These are phyloP conservation scores for Nakazawaea peltata DNA, from an alignment of 805 yeast species.

Conservation along the genomic window DNA sequence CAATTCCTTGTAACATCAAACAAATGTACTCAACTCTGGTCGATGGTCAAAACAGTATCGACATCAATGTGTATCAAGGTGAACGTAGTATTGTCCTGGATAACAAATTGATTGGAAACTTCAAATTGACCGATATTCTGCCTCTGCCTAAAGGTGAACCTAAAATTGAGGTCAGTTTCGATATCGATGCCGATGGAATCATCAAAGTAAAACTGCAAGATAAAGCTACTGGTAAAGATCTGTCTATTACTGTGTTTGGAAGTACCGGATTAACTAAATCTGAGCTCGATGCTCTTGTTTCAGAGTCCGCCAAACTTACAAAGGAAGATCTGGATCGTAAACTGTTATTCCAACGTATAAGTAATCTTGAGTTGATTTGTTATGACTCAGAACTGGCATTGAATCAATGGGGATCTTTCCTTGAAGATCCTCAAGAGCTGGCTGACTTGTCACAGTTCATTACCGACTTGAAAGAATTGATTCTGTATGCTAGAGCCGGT, in stretches of 20 bases:
- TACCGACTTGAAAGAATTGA: slow-evolving; percentile 19
- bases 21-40: slow-evolving; percentile 94
- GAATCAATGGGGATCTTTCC: slow-evolving; percentile 14
- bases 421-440: slow-evolving; percentile 12
- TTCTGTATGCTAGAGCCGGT: slow-evolving; percentile 21
- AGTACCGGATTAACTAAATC: slow-evolving; percentile 86
- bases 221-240: slow-evolving; percentile 88
- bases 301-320: slow-evolving; percentile 83
- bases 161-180: slow-evolving; percentile 87
- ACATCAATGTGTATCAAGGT: slow-evolving; percentile 96
- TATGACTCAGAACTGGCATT: slow-evolving; percentile 28
- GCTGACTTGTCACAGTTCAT: slow-evolving; percentile 14
- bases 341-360: slow-evolving; percentile 77
- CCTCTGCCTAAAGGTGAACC: slow-evolving; percentile 88
- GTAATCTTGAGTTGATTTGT: slow-evolving; percentile 36
- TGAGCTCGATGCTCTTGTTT: slow-evolving; percentile 87
- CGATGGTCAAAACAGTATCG: slow-evolving; percentile 91
- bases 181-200: slow-evolving; percentile 95
- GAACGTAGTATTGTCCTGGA: slow-evolving; percentile 94
- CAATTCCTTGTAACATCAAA: slow-evolving; percentile 88
- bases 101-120: slow-evolving; percentile 92
- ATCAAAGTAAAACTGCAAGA: slow-evolving; percentile 93
- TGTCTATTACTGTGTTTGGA: slow-evolving; percentile 94
- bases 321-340: slow-evolving; percentile 83
- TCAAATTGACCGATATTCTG: slow-evolving; percentile 85